A percentile compares a stretch with the other conserved stretches of the same genome.
Evolutionary conservation across 371 early-diverging fungal genomes (phyloP).

Genomic region (Choanephora cucurbitarum): DNA sequence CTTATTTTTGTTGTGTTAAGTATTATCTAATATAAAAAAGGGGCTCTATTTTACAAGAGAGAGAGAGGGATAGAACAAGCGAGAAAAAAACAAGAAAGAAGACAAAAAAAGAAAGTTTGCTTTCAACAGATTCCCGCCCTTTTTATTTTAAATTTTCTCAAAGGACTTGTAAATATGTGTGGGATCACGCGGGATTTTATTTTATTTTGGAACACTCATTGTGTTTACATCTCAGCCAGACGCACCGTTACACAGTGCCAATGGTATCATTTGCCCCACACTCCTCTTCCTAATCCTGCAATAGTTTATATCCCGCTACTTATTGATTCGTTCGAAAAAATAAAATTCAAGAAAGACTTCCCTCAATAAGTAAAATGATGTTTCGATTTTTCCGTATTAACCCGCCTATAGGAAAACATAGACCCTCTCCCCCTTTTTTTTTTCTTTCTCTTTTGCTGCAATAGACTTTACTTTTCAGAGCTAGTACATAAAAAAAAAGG

Average conservation of each 20-base stretch:
- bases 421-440: neutral
- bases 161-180: constrained; percentile 12
- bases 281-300: constrained; percentile 10
- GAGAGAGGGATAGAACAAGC: too few species aligned
- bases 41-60: neutral
- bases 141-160: constrained; percentile 13
- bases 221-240: neutral
- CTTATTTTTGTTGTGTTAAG: neutral
- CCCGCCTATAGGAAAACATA: constrained; percentile 3
- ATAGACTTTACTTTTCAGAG: neutral
- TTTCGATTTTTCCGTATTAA: constrained; percentile 15
- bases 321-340: constrained; percentile 19
- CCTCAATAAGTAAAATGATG: constrained; percentile 7
- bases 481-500: neutral
- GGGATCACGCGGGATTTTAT: constrained; percentile 24
- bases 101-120: constrained; percentile 5
- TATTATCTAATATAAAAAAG: constrained; percentile 5
- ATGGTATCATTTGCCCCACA: constrained; percentile 15
- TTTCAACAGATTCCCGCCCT: constrained; percentile 22
- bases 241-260: constrained; percentile 9
- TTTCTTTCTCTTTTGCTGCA: neutral
- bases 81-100: constrained; percentile 8
- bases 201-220: neutral
- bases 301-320: constrained; percentile 12
- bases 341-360: constrained; percentile 9